These are phyloP conservation scores for Amaranthus hypochondriacus DNA, from an alignment of 148 eudicot species.

Conservation along the genomic window DNA sequence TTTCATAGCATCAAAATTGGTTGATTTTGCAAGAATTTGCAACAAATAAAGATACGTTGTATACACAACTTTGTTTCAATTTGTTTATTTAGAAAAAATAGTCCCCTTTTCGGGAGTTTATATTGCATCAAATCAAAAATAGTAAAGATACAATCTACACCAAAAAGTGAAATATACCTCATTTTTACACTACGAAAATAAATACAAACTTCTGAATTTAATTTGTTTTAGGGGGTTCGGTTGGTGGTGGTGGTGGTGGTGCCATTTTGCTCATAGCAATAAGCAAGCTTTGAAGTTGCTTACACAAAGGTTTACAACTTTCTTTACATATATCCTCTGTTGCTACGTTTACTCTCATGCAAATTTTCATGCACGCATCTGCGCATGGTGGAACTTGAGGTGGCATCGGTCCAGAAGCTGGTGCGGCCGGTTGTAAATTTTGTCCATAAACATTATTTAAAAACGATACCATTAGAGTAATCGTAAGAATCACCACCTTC, in stretches of 20 bases:
- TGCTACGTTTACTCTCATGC: constrained; percentile 4
- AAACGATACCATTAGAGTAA: not conserved
- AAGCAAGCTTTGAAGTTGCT: not conserved
- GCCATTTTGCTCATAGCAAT: not conserved
- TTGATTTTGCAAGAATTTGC: too few relatives aligned
- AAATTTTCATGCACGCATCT: constrained; percentile 9
- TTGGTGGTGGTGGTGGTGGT: not conserved
- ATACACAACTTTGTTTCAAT: too few relatives aligned
- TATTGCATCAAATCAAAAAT: not conserved
- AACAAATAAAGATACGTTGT: too few relatives aligned
- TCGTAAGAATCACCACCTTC: not conserved
- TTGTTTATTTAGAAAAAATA: too few relatives aligned
- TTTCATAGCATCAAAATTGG: too few relatives aligned
- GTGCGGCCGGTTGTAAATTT: not conserved
- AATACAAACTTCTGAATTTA: not conserved
- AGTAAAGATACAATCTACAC: not conserved
- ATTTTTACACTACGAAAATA: not conserved
- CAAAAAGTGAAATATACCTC: not conserved
- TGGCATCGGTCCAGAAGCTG: not conserved
- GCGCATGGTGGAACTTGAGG: constrained; percentile 1
- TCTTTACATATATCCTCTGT: not conserved
- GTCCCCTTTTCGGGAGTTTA: not conserved
- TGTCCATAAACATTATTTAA: not conserved
- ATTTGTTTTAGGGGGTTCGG: not conserved
- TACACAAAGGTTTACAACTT: constrained; percentile 11